Percentiles rank a stretch among this genome's conserved stretches.
Evolutionary conservation across 148 eudicot species (phyloP).

Genomic region (Heliosperma pusillum): DNA sequence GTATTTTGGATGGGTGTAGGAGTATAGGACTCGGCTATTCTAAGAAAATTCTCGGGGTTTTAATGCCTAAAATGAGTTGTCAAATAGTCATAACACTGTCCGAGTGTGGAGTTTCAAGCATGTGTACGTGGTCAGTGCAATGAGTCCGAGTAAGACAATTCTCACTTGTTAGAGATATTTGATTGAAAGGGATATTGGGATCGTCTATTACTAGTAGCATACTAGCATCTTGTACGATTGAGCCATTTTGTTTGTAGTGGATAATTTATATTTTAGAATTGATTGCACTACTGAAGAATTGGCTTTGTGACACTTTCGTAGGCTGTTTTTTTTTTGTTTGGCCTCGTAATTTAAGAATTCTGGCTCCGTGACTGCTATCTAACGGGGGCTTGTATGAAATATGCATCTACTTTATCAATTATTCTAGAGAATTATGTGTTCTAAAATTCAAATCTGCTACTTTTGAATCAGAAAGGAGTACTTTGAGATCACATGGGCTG

Average conservation of each 20-base stretch:
- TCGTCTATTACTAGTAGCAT: background rate
- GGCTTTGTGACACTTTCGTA: too few relatives aligned
- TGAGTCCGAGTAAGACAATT: background rate
- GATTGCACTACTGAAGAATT: too few relatives aligned
- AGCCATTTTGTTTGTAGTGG: background rate
- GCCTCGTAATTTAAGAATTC: background rate
- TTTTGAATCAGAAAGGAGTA: slow-evolving; percentile 41
- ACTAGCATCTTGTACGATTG: background rate
- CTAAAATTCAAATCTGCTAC: background rate
- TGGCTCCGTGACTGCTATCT: background rate
- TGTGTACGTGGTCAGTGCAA: background rate
- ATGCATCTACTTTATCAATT: background rate
- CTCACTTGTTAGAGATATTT: background rate
- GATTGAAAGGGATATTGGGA: background rate
- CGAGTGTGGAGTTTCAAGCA: background rate
- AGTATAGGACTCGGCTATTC: background rate
- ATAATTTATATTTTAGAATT: too few relatives aligned
- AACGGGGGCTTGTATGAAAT: background rate
- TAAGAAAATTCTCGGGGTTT: background rate
- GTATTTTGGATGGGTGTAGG: background rate
- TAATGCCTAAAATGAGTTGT: background rate
- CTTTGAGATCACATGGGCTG: slow-evolving; percentile 39
- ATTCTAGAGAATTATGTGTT: background rate
- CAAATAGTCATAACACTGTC: background rate
- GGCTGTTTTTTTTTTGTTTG: too few relatives aligned